Evolutionary conservation across 441 rosid species (phyloP).

Genomic region (Adansonia rubrostipa): DNA sequence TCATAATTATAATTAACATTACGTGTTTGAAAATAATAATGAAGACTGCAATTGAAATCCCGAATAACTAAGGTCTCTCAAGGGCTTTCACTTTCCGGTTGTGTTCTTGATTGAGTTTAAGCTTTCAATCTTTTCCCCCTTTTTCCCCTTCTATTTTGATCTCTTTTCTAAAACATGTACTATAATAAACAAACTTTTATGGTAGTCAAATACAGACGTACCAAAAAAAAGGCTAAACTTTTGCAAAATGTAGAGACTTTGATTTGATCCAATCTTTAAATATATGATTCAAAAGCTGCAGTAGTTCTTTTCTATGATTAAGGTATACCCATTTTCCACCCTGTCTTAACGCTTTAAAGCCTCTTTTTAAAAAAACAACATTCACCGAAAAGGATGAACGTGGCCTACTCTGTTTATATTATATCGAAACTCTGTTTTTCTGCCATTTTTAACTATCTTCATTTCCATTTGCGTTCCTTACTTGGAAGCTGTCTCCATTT

Average conservation of each 20-base stretch:
- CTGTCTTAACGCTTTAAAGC: slow-evolving; percentile 31
- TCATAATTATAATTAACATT: too few species aligned
- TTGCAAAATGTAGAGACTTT: slow-evolving; percentile 21
- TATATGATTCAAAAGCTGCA: background rate
- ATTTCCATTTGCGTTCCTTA: slow-evolving; percentile 25
- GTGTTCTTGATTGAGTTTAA: background rate
- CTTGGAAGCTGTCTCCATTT: slow-evolving; percentile 50
- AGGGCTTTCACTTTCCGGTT: slow-evolving; percentile 7
- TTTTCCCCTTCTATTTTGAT: background rate
- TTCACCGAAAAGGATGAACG: slow-evolving; percentile 35
- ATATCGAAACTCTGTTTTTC: slow-evolving; percentile 10
- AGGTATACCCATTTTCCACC: slow-evolving; percentile 31
- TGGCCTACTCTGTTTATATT: slow-evolving; percentile 23
- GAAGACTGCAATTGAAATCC: too few species aligned
- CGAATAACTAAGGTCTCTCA: background rate
- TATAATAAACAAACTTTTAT: too few species aligned
- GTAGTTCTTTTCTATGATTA: slow-evolving; percentile 26
- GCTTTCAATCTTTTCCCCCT: background rate
- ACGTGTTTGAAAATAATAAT: too few species aligned
- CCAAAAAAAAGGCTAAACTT: slow-evolving; percentile 18
- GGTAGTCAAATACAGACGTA: background rate
- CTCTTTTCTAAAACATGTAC: background rate
- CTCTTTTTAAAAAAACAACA: too few species aligned
- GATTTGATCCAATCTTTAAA: slow-evolving; percentile 14
- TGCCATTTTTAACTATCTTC: background rate